Percentiles rank a stretch among this genome's conserved stretches.
phyloP scores from a whole-genome alignment of 1,139 yeast genomes.

The Taphrina sp. region DNA sequence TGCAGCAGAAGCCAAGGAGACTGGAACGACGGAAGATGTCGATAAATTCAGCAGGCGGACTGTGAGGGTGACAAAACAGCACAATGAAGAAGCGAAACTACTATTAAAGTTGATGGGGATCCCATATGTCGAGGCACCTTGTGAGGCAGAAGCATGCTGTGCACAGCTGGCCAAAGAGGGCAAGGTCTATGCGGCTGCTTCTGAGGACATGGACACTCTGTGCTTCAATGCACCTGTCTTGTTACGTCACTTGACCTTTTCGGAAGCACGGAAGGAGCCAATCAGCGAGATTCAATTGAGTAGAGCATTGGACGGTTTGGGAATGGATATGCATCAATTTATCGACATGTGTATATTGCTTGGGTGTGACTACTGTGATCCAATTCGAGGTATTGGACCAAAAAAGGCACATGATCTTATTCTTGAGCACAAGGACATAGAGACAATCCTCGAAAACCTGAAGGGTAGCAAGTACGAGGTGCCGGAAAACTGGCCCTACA shows the following conservation, averaged over 20 bases:
- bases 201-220: conserved; percentile 98
- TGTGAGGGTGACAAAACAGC: conserved; percentile 82
- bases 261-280: conserved; percentile 91
- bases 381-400: conserved; percentile 93
- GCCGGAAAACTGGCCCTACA: conserved; percentile 94
- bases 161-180: conserved; percentile 87
- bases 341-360: conserved; percentile 86
- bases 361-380: conserved; percentile 97
- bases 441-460: conserved; percentile 55
- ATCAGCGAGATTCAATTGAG: conserved; percentile 76
- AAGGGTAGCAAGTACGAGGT: conserved; percentile 52
- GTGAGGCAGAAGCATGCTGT: conserved; percentile 99
- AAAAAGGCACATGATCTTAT: conserved; percentile 86
- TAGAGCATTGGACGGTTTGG: conserved; percentile 72
- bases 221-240: conserved; percentile 84
- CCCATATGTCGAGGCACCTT: conserved; percentile 89
- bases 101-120: conserved; percentile 86
- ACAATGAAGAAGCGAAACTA: conserved; percentile 88
- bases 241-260: conserved; percentile 83
- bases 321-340: conserved; percentile 67
- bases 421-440: conserved; percentile 78
- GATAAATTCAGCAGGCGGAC: conserved; percentile 79
- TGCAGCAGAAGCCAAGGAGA: conserved; percentile 71
- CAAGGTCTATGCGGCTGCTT: conserved; percentile 83
- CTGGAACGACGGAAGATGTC: conserved; percentile 75